A percentile compares a stretch with the other conserved stretches of the same genome.
Evolutionary conservation across 2,329 filamentous ascomycete genomes (phyloP).

Genomic region (Colletotrichum echinochloae): DNA sequence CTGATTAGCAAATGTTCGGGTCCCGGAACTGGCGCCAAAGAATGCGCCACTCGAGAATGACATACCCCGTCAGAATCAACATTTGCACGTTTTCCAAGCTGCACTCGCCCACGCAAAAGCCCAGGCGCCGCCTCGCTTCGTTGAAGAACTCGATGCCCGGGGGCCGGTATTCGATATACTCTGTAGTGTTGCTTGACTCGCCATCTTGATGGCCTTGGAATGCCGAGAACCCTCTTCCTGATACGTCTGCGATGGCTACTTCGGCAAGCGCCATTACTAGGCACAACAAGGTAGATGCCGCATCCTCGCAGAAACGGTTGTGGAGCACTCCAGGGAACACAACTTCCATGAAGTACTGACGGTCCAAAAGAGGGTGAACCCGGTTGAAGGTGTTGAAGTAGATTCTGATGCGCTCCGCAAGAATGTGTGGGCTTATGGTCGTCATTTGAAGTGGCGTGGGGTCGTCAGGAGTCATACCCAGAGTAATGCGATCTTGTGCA

Average conservation of each 20-base stretch:
- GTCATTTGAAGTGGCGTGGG: neutral
- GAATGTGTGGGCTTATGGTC: constrained; percentile 59
- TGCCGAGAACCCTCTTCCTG: constrained; percentile 57
- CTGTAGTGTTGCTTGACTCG: constrained; percentile 46
- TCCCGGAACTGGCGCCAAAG: neutral
- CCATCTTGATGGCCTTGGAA: constrained; percentile 22
- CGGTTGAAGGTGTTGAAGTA: constrained; percentile 73
- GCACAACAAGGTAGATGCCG: constrained; percentile 64
- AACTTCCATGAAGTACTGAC: constrained; percentile 63
- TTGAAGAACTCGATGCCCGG: constrained; percentile 72
- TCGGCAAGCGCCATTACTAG: constrained; percentile 71
- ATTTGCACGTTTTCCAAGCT: constrained; percentile 71
- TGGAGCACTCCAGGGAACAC: constrained; percentile 59
- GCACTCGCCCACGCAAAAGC: constrained; percentile 66
- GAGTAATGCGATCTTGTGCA: constrained; percentile 10
- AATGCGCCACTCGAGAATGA: neutral
- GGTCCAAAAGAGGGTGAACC: constrained; percentile 68
- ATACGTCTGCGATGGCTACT: constrained; percentile 63
- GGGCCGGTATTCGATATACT: constrained; percentile 55
- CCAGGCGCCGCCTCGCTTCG: constrained; percentile 70
- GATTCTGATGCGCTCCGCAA: constrained; percentile 62
- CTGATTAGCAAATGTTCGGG: neutral
- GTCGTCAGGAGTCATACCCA: constrained; percentile 4
- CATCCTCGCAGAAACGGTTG: constrained; percentile 62
- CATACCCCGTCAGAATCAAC: constrained; percentile 66